phyloP scores from a whole-genome alignment of 2,329 filamentous ascomycete species.

The Myrmaecium sp. region DNA sequence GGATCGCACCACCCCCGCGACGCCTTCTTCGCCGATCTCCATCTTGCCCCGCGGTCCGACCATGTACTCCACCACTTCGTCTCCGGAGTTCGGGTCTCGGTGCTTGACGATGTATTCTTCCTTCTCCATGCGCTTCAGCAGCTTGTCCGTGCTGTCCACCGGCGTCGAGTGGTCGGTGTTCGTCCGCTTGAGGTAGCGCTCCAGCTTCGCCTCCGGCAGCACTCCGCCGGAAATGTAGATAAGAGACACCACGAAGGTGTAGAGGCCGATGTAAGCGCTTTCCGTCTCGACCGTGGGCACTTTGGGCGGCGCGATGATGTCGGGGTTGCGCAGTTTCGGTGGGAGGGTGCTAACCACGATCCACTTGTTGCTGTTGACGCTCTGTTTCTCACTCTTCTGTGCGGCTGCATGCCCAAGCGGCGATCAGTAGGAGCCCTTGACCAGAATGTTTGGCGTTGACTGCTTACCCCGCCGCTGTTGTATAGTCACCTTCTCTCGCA shows the following conservation, averaged over 20 bases:
- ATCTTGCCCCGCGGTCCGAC: slow-evolving; percentile 73
- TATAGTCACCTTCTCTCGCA: slow-evolving; percentile 63
- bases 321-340: slow-evolving; percentile 41
- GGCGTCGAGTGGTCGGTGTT: slow-evolving; percentile 63
- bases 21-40: slow-evolving; percentile 64
- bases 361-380: slow-evolving; percentile 48
- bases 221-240: slow-evolving; percentile 56
- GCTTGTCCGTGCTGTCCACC: slow-evolving; percentile 52
- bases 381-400: slow-evolving; percentile 35
- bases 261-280: slow-evolving; percentile 65
- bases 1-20: slow-evolving; percentile 48
- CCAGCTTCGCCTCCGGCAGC: slow-evolving; percentile 62
- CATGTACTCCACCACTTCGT: slow-evolving; percentile 64
- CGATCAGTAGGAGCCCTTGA: slow-evolving; percentile 1
- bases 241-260: slow-evolving; percentile 61
- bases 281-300: slow-evolving; percentile 51
- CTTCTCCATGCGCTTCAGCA: slow-evolving; percentile 57
- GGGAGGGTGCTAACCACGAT: slow-evolving; percentile 63
- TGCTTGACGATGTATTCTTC: slow-evolving; percentile 72
- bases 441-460: slow-evolving; percentile 1
- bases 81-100: slow-evolving; percentile 51
- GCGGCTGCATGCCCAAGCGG: slow-evolving; percentile 24
- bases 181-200: slow-evolving; percentile 54
- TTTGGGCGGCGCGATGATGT: slow-evolving; percentile 51
- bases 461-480: slow-evolving; percentile 56